These are phyloP conservation scores for Forsythia viridissima DNA, from an alignment of 257 asterid genomes.

Conservation along the genomic window DNA sequence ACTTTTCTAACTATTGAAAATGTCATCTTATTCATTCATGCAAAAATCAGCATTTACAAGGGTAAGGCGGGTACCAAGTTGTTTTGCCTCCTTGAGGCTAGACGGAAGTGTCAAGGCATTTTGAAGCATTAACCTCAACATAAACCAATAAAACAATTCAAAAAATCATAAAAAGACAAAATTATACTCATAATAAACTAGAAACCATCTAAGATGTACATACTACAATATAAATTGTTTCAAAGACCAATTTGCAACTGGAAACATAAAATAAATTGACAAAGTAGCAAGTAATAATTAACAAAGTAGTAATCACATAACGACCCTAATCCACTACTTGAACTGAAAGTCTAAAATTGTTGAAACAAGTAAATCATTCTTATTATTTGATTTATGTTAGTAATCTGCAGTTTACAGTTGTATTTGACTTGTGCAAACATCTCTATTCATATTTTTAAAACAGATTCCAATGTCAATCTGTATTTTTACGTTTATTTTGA, in stretches of 20 bases:
- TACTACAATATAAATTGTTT: not conserved
- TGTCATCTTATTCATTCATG: not conserved
- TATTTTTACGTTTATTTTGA: conserved; percentile 9
- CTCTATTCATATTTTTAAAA: conserved; percentile 16
- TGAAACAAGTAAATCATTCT: not conserved
- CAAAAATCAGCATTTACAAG: not conserved
- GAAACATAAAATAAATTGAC: not conserved
- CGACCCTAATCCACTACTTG: not conserved
- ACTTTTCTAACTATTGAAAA: conserved; percentile 11
- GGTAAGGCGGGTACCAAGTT: not conserved
- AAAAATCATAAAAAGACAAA: not conserved
- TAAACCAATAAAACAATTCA: not conserved
- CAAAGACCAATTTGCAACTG: not conserved
- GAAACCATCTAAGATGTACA: not conserved
- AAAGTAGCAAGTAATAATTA: not conserved
- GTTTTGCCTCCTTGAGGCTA: not conserved
- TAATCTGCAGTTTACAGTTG: not conserved
- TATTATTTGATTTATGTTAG: conserved; percentile 6
- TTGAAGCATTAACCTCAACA: not conserved
- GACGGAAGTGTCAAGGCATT: not conserved
- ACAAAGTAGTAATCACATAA: not conserved
- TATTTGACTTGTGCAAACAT: not conserved
- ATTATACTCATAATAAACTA: not conserved
- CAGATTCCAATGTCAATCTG: conserved; percentile 11
- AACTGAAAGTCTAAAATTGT: not conserved